Evolutionary conservation across 78 protist species (phyloP).

Genomic region (Dictyostelium capitatum): DNA sequence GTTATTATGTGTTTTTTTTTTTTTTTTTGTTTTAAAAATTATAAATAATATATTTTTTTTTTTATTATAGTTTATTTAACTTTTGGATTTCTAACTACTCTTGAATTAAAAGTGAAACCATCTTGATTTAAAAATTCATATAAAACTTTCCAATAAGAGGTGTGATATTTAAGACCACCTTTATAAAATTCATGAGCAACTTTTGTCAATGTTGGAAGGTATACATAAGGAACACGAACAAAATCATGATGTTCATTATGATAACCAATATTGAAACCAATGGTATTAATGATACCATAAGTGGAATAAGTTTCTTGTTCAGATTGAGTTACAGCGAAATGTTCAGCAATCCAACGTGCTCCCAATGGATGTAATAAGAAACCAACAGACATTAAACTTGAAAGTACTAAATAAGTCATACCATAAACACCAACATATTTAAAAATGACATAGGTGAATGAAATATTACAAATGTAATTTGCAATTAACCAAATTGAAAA

Average conservation of each 20-base stretch:
- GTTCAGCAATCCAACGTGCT: slow-evolving; percentile 95
- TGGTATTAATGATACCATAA: slow-evolving; percentile 89
- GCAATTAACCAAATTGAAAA: slow-evolving; percentile 55
- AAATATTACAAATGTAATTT: slow-evolving; percentile 63
- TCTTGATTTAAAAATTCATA: slow-evolving; percentile 72
- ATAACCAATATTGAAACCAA: slow-evolving; percentile 94
- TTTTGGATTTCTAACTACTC: slow-evolving; percentile 72
- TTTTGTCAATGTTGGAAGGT: slow-evolving; percentile 44
- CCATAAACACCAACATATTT: slow-evolving; percentile 76
- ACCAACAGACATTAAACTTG: slow-evolving; percentile 79
- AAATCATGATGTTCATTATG: slow-evolving; percentile 98
- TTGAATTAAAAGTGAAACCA: slow-evolving; percentile 58
- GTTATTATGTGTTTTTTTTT: too few species aligned
- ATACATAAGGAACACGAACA: slow-evolving; percentile 90
- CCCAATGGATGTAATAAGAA: slow-evolving; percentile 90
- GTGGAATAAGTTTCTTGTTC: slow-evolving; percentile 95
- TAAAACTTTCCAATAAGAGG: slow-evolving; percentile 76
- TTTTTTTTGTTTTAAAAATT: background rate
- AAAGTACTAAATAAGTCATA: slow-evolving; percentile 68
- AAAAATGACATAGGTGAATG: slow-evolving; percentile 21
- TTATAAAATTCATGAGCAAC: slow-evolving; percentile 68
- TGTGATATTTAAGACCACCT: slow-evolving; percentile 68
- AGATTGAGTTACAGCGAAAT: slow-evolving; percentile 83
- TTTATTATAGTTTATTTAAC: background rate
- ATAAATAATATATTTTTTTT: background rate